Evolutionary conservation across 768 basidiomycete genomes (phyloP), one percentile per base, ranked within the genome.

Genomic region (Boletales sp.): DNA sequence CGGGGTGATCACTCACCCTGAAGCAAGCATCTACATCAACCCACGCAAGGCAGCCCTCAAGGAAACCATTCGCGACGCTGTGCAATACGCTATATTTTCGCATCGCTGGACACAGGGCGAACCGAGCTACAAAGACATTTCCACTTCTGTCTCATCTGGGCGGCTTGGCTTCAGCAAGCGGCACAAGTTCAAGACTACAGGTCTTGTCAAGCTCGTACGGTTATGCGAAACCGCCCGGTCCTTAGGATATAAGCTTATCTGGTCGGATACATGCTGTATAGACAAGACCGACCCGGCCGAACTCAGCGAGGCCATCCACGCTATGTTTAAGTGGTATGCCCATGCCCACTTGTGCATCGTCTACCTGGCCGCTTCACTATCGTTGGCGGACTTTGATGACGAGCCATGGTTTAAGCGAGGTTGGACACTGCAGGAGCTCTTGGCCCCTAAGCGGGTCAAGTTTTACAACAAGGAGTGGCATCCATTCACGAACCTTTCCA

Each of bases 261-360:
- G 66, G 67, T 64, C 60, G 3, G 66, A 70, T 31, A 61, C 66
- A 0, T 68, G 64, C 17, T 70, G 66, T 47, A 65, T 70, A 33
- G 59, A 68, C 48, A 58, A 61, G 47, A 42, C 40, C 25, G 61
- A 62, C 38, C 21, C 49, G 3, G 25, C 51, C 3, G 67, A 70
- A 28, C 62, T 70, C n/a, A 53, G 54, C 13, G 67, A 70, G 45
- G 63, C 68, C 1, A 58, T 68, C 18, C 56, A 56, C 15, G 63
- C 68, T 21, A 70, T 70, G 62, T 70, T 57, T 57, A 57, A 49
- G 46, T 68, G 68, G 66, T 70, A 70, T 34, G 46, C 58, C 5
- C 36, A 68, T 28, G 52, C 62, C 5, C 51, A 66, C 17, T n/a
- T 68, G 15, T 70, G 68, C 44, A 55, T 68, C 41, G 52, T 56